These are phyloP conservation scores for Bromus sterilis DNA, from an alignment of 176 grass and related monocot species.

Conservation along the genomic window DNA sequence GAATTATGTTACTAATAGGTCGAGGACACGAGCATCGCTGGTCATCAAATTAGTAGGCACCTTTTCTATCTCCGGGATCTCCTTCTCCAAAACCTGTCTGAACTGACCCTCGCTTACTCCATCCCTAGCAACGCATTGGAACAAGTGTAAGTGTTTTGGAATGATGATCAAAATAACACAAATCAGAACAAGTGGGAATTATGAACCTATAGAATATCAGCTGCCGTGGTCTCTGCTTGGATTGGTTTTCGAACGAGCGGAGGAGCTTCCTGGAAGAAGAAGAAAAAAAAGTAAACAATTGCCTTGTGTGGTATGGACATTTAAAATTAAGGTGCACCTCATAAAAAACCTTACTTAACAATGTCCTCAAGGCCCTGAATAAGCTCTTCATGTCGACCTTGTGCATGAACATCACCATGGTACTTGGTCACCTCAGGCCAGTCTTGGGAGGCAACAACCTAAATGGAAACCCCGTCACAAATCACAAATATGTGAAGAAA, in stretches of 20 bases:
- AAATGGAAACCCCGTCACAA: background rate
- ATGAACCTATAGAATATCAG: conserved; percentile 74
- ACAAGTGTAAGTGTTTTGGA: background rate
- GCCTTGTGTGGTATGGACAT: background rate
- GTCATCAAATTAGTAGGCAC: background rate
- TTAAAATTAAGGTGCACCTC: background rate
- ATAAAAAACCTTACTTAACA: conserved; percentile 21
- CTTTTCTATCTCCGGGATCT: conserved; percentile 65
- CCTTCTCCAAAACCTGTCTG: conserved; percentile 48
- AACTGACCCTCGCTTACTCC: conserved; percentile 82
- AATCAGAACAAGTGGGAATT: background rate
- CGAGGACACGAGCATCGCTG: background rate
- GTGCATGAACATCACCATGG: conserved; percentile 35
- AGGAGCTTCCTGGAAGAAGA: conserved; percentile 50
- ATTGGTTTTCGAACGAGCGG: conserved; percentile 23
- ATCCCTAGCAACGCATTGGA: conserved; percentile 30
- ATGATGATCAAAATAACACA: background rate
- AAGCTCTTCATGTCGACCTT: conserved; percentile 44
- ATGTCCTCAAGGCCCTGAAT: conserved; percentile 43
- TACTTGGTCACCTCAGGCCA: conserved; percentile 78
- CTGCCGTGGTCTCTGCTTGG: conserved; percentile 25
- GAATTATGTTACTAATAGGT: background rate
- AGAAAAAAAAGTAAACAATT: background rate
- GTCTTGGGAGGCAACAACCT: conserved; percentile 80
- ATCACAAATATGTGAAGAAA: background rate